A percentile compares a stretch with the other conserved stretches of the same genome.
Conservation (phyloP, 2,329 filamentous ascomycete genomes). For the Clarireedia monteithiana region DNA sequence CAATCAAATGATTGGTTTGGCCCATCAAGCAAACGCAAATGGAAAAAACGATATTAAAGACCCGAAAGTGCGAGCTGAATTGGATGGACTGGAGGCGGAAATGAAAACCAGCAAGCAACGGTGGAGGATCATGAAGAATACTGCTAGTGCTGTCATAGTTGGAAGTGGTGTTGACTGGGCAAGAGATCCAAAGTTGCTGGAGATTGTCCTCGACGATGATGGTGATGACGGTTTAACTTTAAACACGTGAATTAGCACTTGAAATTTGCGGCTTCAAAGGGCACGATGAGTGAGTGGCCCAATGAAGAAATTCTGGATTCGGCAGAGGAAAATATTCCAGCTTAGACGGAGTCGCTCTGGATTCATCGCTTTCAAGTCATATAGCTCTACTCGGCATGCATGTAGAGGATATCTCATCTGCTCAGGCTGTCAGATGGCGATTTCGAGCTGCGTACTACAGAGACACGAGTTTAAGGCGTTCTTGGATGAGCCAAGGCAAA, state of each 20-base stretch:
- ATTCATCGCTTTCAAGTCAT: too few species aligned
- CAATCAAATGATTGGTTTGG: slow-evolving; percentile 53
- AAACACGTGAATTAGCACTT: not conserved
- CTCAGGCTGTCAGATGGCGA: too few species aligned
- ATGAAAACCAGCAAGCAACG: slow-evolving; percentile 55
- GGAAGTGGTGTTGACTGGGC: slow-evolving; percentile 82
- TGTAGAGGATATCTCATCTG: too few species aligned
- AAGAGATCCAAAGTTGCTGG: slow-evolving; percentile 55
- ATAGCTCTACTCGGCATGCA: too few species aligned
- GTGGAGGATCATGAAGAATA: slow-evolving; percentile 70
- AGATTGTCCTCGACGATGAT: slow-evolving; percentile 64
- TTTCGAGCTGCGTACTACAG: too few species aligned
- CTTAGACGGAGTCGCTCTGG: too few species aligned
- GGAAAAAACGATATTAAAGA: slow-evolving; percentile 48
- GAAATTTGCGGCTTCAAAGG: too few species aligned
- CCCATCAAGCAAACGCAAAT: slow-evolving; percentile 45
- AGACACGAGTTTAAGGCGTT: too few species aligned
- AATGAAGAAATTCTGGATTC: too few species aligned
- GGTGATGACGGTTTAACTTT: slow-evolving; percentile 31
- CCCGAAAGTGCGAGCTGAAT: slow-evolving; percentile 43
- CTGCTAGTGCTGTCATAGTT: slow-evolving; percentile 69
- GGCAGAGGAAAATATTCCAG: too few species aligned
- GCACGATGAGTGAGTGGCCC: too few species aligned
- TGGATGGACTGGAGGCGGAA: slow-evolving; percentile 50
- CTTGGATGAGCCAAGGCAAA: too few species aligned